Evolutionary conservation across 495 filamentous ascomycete species (phyloP), one percentile per base, ranked within the genome.

Genomic region (Penicillium angulare): DNA sequence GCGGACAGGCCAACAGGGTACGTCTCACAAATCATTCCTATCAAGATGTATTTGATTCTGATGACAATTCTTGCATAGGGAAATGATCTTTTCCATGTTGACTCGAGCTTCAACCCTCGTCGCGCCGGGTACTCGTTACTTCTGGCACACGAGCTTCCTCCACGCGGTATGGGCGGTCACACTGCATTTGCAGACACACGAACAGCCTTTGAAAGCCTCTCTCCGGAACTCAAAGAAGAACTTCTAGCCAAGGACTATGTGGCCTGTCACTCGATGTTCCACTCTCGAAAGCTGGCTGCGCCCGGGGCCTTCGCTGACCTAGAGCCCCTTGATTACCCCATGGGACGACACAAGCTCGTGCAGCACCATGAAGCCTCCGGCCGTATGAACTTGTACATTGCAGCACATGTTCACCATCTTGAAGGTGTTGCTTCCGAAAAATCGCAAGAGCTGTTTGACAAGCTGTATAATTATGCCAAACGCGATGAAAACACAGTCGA

Each of bases 21-120:
- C 27, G 18, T 17, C 3, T 15, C 17, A 17, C 7, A 20, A 38
- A 1, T 26, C 24, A 21, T 33, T 46, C 16, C 26, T 21, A 34
- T 21, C 32, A 5, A 23, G 31, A 23, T 22, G 13, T 12, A 35
- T 21, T 3, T 23, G 18, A 1, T 16, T 49, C 17, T 29, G 31
- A 39, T 24, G 7, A 42, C 10, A 38, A 52, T 27, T 18, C 22
- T n/a, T n/a, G 35, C 2, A 12, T 23, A 72, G 52, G 79, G 79
- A 35, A 86, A 86, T 53, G 66, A 62, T 5, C 67, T 83, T n/a
- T 86, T 78, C 59, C 82, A 86, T 54, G 75, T 75, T 4, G 82
- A 84, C 59, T 78, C 73, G n/a, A 69, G 67, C 10, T 86, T 82
- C 64, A 84, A 86, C 56, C 79, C 81, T 6, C 77, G 79, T 0